Evolutionary conservation across 352 stramenopile species (phyloP), one percentile per base, ranked within the genome.

Genomic region (Phytophthora cajani): DNA sequence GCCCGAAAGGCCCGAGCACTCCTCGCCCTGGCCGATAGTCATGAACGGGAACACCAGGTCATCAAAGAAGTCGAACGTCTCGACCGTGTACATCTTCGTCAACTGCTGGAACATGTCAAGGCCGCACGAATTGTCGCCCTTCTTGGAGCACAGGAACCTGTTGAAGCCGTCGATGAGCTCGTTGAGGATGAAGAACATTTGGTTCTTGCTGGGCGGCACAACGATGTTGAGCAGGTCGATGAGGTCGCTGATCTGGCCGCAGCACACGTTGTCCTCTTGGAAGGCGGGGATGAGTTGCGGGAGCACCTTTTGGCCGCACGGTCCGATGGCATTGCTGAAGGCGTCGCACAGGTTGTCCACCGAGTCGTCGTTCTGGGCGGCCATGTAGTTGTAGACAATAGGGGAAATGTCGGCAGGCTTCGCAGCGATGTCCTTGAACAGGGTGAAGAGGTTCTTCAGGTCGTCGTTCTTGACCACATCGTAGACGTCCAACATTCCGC

Each of bases 141-240:
- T 78, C 59, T 76, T 79, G 2, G 81, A 72, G 61, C 81, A 89
- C 2, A 87, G 42, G 33, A 87, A 82, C 60, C 71, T 60, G 70
- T 89, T 86, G 16, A 87, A 67, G 23, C 79, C 79, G 56, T 87
- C 71, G 30, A 87, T 64, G n/a, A 89, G 30, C 16, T 89, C 81
- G 33, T 79, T 85, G 2, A 89, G 57, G 3, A 89, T 8, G 61
- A 85, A 89, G 64, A 64, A 78, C 17, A 79, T 52, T 19, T 69
- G 75, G 27, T 49, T 76, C 23, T 76, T 71, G 61, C 78, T 67
- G 17, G 77, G 51, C 23, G 81, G 72, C 23, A 89, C 72, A 27
- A 85, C 63, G 16, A 87, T 71, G 44, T 84, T 82, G 23, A 87
- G 58, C n/a, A 87, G 63, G 54, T 89, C 81, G 25, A 89, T 66